Percentiles rank a stretch among this genome's conserved stretches.
Conservation (phyloP, 345 rosid genomes). For the Theobroma cacao region DNA sequence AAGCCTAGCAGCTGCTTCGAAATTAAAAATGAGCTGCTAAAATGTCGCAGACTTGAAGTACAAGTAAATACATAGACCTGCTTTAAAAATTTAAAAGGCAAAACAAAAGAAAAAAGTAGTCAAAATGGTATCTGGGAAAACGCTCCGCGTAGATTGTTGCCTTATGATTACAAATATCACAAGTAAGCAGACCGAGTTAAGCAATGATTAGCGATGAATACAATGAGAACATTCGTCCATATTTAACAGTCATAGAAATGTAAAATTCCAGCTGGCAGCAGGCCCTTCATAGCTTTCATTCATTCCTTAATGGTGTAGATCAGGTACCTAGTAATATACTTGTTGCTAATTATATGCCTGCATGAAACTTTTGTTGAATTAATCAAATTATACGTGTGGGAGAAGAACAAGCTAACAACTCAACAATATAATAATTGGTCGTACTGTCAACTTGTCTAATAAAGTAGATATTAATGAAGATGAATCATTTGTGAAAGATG, state of each 20-base stretch:
- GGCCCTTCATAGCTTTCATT: background rate
- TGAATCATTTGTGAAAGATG: background rate
- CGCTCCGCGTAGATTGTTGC: slow-evolving; percentile 8
- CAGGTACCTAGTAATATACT: background rate
- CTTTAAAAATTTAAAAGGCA: background rate
- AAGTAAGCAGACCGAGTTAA: background rate
- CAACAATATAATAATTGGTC: background rate
- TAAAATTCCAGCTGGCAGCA: background rate
- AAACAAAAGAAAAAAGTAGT: background rate
- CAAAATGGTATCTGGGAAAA: background rate
- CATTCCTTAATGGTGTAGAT: background rate
- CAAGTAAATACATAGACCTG: background rate
- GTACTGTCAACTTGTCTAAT: background rate
- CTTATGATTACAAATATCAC: background rate
- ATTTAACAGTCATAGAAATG: background rate
- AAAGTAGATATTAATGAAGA: background rate
- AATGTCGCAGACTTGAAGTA: background rate
- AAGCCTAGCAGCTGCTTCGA: slow-evolving; percentile 15
- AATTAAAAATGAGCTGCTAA: background rate
- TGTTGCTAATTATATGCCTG: background rate
- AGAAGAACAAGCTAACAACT: background rate
- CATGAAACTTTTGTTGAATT: background rate
- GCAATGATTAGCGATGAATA: background rate
- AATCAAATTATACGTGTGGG: background rate
- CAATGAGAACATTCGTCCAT: background rate